Evolutionary conservation across 2,329 filamentous ascomycete genomes (phyloP), one percentile per base, ranked within the genome.

Genomic region (Apiospora pterosperma): DNA sequence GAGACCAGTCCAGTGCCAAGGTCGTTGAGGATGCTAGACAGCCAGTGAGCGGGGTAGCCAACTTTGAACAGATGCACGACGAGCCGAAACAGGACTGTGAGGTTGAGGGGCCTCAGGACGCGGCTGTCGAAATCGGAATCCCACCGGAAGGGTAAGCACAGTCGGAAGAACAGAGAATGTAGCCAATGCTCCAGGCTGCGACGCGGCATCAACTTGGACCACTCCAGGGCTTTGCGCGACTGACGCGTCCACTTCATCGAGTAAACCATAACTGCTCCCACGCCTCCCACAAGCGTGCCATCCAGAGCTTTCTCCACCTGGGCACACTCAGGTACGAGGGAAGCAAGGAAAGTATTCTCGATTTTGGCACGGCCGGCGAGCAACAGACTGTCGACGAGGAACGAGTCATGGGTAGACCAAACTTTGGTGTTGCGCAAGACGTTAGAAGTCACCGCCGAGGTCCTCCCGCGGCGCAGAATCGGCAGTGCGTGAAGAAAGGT

Each of bases 41-140:
- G 62, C 72, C 72, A 75, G 60, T 74, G 72, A 25, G 70, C 67
- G 2, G 73, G 72, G 58, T 73, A 74, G 16, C 73, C 71, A 11
- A 68, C 65, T 12, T 68, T 68, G 14, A 64, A 62, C 63, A 74
- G 63, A 23, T 67, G 67, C 1, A 25, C 36, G 1, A 72, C 55
- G 16, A 75, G 63, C 21, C 67, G 64, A 8, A 74, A 36, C 23
- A 74, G 63, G 3, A 65, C 61, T 3, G 69, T 70, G 8, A 70
- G 39, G 58, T 74, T 74, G 16, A 73, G 67, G 6, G 71, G 73
- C 21, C 70, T 67, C 64, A 72, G 39, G 1, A 74, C 67, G 1
- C 28, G 48, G 25, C 48, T 55, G 2, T n/a, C 48, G 28, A 68
- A 69, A 2, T 61, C 38, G 21, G 48, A 41, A 19, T 60, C 55